Percentiles rank a stretch among this genome's conserved stretches.
Conservation (phyloP, 352 stramenopile species). For the Phytophthora europaea region DNA sequence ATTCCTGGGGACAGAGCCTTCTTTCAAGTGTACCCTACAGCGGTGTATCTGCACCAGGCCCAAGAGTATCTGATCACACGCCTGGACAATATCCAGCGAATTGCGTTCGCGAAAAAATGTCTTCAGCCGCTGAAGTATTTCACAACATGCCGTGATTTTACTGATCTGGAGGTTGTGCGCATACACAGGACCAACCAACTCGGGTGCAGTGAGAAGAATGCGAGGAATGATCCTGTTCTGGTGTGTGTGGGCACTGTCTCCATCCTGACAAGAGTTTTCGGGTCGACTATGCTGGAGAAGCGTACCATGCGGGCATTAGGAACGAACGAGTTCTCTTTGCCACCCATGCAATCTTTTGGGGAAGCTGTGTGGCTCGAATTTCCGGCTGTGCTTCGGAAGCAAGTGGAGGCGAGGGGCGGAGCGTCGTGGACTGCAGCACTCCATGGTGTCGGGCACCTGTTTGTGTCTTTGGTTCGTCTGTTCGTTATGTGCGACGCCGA, state of each 20-base stretch:
- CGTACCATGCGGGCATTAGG: conserved; percentile 79
- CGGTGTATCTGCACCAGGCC: conserved; percentile 93
- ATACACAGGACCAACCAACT: conserved; percentile 45
- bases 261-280: conserved; percentile 84
- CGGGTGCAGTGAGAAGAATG: conserved; percentile 2
- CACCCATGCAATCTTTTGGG: conserved; percentile 96
- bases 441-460: conserved; percentile 91
- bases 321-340: conserved; percentile 94
- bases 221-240: conserved; percentile 25
- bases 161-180: conserved; percentile 89
- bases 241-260: conserved; percentile 82
- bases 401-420: conserved; percentile 47
- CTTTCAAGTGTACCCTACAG: conserved; percentile 93
- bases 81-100: conserved; percentile 75
- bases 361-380: conserved; percentile 97
- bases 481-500: conserved; percentile 92
- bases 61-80: conserved; percentile 92
- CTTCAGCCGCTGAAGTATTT: conserved; percentile 85
- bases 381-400: conserved; percentile 51
- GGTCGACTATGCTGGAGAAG: conserved; percentile 89
- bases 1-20: conserved; percentile 90
- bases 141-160: conserved; percentile 89
- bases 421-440: conserved; percentile 64
- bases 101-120: conserved; percentile 80
- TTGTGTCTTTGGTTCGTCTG: conserved; percentile 93